phyloP scores from a whole-genome alignment of 2,329 filamentous ascomycete species.

The Botrytis deweyae region DNA sequence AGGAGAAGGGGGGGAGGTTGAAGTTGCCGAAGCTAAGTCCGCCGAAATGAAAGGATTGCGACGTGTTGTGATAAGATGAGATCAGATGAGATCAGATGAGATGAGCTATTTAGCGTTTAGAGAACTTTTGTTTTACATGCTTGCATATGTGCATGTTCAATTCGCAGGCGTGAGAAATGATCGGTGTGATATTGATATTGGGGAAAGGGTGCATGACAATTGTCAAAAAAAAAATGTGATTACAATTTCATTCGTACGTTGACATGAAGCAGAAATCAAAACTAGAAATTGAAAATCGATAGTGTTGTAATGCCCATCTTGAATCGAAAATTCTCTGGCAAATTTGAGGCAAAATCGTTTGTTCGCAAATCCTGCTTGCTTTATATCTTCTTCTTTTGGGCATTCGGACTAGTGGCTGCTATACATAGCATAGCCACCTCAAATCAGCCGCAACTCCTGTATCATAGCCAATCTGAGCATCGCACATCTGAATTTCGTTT shows the following conservation, averaged over 20 bases:
- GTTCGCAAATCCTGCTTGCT: not conserved
- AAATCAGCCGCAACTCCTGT: constrained; percentile 10
- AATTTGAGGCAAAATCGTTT: not conserved
- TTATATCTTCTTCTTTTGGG: not conserved
- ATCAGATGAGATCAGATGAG: not conserved
- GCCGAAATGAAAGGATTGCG: not conserved
- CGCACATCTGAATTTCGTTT: constrained; percentile 10
- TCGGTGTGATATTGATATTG: no score
- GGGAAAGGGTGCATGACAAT: no score
- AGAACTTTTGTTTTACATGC: not conserved
- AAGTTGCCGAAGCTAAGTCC: constrained; percentile 12
- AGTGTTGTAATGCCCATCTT: not conserved
- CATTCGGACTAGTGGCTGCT: not conserved
- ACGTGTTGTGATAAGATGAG: not conserved
- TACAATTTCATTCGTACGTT: not conserved
- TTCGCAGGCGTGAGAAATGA: no score
- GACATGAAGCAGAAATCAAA: not conserved
- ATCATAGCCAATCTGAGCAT: constrained; percentile 14
- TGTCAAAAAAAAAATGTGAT: not conserved
- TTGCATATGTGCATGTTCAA: not conserved
- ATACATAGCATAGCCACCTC: constrained; percentile 14
- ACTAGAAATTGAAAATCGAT: not conserved
- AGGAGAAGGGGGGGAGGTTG: constrained; percentile 14
- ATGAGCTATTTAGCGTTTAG: not conserved
- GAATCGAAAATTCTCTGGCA: not conserved